Conservation (phyloP, 805 yeast genomes). For the Ogataea salicorniae region DNA sequence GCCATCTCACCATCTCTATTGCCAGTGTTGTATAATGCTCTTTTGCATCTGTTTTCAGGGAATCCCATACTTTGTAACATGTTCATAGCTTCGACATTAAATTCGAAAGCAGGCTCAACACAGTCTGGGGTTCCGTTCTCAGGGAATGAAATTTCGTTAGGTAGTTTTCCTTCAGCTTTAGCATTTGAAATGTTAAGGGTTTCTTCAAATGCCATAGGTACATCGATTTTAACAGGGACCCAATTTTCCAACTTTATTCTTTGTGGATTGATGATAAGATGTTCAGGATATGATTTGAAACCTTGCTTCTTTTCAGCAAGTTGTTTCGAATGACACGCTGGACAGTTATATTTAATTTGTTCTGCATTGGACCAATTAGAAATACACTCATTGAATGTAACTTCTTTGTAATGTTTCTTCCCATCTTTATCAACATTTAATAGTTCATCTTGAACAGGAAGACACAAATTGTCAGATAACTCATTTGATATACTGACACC, state of each 20-base stretch:
- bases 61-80: constrained; percentile 84
- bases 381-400: constrained; percentile 48
- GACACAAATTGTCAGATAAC: constrained; percentile 56
- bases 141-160: constrained; percentile 36
- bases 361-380: constrained; percentile 42
- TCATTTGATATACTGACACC: constrained; percentile 55
- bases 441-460: constrained; percentile 48
- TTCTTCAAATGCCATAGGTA: constrained; percentile 51
- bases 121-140: constrained; percentile 31
- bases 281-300: constrained; percentile 64
- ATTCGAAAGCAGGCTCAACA: constrained; percentile 34
- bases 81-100: constrained; percentile 51
- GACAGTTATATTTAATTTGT: constrained; percentile 58
- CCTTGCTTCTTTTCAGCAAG: constrained; percentile 39
- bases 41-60: constrained; percentile 54
- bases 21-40: constrained; percentile 71
- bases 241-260: constrained; percentile 82
- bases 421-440: constrained; percentile 38
- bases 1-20: constrained; percentile 64
- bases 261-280: constrained; percentile 65
- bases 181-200: constrained; percentile 40
- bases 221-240: constrained; percentile 80
- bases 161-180: constrained; percentile 36
- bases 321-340: constrained; percentile 39
- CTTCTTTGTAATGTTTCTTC: constrained; percentile 41